Conservation (phyloP, 2,329 filamentous ascomycete genomes). For the Aureobasidium sp. region DNA sequence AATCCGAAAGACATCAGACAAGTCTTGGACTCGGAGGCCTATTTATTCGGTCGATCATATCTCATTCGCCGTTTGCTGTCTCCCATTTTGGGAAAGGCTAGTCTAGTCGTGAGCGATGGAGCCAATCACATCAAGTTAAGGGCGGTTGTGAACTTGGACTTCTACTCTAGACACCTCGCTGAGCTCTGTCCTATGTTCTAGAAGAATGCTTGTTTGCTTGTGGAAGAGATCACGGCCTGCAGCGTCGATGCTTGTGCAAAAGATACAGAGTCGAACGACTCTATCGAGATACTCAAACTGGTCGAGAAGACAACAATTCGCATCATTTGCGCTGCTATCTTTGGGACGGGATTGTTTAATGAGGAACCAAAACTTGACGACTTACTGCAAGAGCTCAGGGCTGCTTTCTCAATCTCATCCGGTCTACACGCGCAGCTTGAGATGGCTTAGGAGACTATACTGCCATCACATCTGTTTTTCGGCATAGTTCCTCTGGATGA, state of each 20-base stretch:
- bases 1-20: slow-evolving; percentile 8
- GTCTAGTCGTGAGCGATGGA: slow-evolving; percentile 4
- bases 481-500: background rate
- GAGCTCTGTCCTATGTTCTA: background rate
- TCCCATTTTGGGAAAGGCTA: background rate
- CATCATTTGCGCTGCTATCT: background rate
- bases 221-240: background rate
- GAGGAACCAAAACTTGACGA: background rate
- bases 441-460: slow-evolving; percentile 11
- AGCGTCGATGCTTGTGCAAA: background rate
- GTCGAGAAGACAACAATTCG: background rate
- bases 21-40: slow-evolving; percentile 7
- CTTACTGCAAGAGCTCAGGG: background rate
- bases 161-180: background rate
- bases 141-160: background rate
- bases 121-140: background rate
- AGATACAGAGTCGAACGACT: background rate
- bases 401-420: slow-evolving; percentile 6
- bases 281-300: background rate
- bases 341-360: background rate
- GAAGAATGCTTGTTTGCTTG: background rate
- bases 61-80: slow-evolving; percentile 11
- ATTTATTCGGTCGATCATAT: slow-evolving; percentile 9
- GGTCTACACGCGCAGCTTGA: background rate
- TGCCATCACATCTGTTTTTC: slow-evolving; percentile 4